A percentile compares a stretch with the other conserved stretches of the same genome.
Conservation (phyloP, 805 yeast genomes). For the Brettanomyces bruxellensis region DNA sequence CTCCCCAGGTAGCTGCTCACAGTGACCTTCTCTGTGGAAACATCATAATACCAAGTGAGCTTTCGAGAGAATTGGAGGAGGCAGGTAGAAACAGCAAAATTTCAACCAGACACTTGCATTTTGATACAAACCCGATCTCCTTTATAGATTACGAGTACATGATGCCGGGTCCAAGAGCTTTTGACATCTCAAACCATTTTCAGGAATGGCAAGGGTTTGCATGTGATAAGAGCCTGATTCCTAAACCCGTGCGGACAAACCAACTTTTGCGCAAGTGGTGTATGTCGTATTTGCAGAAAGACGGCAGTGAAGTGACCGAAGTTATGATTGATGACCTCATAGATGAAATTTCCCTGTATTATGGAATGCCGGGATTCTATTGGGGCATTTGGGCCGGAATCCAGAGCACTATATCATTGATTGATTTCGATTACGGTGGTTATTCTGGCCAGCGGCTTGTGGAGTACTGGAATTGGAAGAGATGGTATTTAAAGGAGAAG, state of each 20-base stretch:
- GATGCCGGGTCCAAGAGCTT: conserved; percentile 65
- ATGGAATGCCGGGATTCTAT: conserved; percentile 76
- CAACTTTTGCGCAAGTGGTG: conserved; percentile 49
- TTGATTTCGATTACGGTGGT: conserved; percentile 61
- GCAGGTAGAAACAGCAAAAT: conserved; percentile 13
- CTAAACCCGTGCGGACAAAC: conserved; percentile 37
- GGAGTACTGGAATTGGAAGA: conserved; percentile 68
- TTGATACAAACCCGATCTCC: conserved; percentile 31
- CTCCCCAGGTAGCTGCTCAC: conserved; percentile 57
- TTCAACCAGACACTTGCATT: conserved; percentile 1
- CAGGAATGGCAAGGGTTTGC: conserved; percentile 81
- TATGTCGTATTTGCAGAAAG: conserved; percentile 38
- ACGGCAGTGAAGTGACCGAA: conserved; percentile 8
- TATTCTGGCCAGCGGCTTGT: conserved; percentile 52
- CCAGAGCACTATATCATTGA: conserved; percentile 57
- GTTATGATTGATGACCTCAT: conserved; percentile 33
- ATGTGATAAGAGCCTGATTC: conserved; percentile 54
- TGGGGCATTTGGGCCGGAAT: conserved; percentile 85
- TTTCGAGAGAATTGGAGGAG: conserved; percentile 10
- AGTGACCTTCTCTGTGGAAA: conserved; percentile 72
- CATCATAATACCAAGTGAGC: conserved; percentile 46
- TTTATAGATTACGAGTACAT: conserved; percentile 69
- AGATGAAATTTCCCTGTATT: conserved; percentile 48
- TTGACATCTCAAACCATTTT: conserved; percentile 66
- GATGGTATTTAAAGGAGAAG: conserved; percentile 10